These are phyloP conservation scores for Pleurotus djamor DNA, from an alignment of 768 basidiomycete species.

Conservation along the genomic window DNA sequence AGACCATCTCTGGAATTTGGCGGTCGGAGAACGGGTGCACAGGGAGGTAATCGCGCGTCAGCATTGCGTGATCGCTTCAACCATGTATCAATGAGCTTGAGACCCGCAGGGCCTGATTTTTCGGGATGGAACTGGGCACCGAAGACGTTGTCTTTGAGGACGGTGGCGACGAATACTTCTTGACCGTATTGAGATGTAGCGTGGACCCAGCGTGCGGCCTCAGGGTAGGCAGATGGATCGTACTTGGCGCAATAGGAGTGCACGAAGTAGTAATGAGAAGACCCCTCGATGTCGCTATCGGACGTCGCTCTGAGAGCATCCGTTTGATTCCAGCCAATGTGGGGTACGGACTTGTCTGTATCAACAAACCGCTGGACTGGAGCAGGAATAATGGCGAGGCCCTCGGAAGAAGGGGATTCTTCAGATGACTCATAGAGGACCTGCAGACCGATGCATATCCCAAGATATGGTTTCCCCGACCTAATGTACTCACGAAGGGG, in stretches of 20 bases:
- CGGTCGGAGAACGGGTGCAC: constrained; percentile 29
- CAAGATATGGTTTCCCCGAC: constrained; percentile 92
- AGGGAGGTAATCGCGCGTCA: constrained; percentile 27
- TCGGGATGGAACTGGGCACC: constrained; percentile 98
- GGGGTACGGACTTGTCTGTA: constrained; percentile 84
- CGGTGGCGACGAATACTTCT: constrained; percentile 84
- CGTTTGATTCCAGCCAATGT: constrained; percentile 96
- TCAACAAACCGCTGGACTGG: constrained; percentile 74
- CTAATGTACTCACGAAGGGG: constrained; percentile 80
- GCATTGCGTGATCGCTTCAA: constrained; percentile 51
- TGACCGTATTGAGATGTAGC: constrained; percentile 93
- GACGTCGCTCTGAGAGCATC: constrained; percentile 34
- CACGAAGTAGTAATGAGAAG: constrained; percentile 92
- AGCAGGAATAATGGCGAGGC: constrained; percentile 84
- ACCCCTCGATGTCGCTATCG: constrained; percentile 23
- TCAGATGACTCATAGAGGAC: constrained; percentile 86
- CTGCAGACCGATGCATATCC: constrained; percentile 99
- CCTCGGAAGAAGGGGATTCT: constrained; percentile 66
- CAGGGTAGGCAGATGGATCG: constrained; percentile 49
- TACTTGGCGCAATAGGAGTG: constrained; percentile 92
- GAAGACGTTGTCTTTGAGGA: constrained; percentile 83
- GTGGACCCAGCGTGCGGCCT: constrained; percentile 74
- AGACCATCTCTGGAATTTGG: constrained; percentile 59
- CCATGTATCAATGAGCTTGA: constrained; percentile 81
- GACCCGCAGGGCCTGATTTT: constrained; percentile 89